Conservation (phyloP, 1,284 basidiomycete genomes). For the Boletus subluridellus region DNA sequence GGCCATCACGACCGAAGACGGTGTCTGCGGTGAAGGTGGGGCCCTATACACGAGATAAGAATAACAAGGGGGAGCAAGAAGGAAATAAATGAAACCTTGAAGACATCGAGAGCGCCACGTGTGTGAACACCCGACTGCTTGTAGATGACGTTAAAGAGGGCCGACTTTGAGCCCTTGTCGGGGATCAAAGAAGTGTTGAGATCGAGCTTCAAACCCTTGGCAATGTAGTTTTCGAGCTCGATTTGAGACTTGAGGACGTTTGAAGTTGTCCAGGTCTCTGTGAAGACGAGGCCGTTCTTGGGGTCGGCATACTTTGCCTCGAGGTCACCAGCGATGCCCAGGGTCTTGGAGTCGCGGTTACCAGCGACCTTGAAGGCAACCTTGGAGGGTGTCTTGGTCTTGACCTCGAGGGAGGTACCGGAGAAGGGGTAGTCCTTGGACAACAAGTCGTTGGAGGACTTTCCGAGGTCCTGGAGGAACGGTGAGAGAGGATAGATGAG, state of each 20-base stretch:
- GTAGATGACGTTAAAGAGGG: slow-evolving; percentile 82
- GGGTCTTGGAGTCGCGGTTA: slow-evolving; percentile 68
- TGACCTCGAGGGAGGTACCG: slow-evolving; percentile 81
- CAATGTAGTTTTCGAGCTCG: slow-evolving; percentile 97
- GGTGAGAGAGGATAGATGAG: background rate
- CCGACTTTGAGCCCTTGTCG: slow-evolving; percentile 80
- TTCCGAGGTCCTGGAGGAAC: slow-evolving; percentile 78
- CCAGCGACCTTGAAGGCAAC: slow-evolving; percentile 89
- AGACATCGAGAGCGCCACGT: slow-evolving; percentile 87
- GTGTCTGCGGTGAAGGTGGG: slow-evolving; percentile 96
- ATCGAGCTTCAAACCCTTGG: slow-evolving; percentile 97
- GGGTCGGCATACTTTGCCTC: slow-evolving; percentile 90
- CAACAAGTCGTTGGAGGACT: slow-evolving; percentile 94
- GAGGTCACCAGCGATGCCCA: slow-evolving; percentile 77
- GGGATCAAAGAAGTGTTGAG: slow-evolving; percentile 83
- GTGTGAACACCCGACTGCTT: slow-evolving; percentile 97
- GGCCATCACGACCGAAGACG: slow-evolving; percentile 94
- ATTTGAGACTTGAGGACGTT: slow-evolving; percentile 90
- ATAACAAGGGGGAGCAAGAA: background rate
- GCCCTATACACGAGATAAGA: slow-evolving; percentile 52
- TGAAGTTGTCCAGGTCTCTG: slow-evolving; percentile 92
- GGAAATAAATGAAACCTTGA: slow-evolving; percentile 67
- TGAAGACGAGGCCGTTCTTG: slow-evolving; percentile 87
- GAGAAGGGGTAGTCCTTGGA: slow-evolving; percentile 91
- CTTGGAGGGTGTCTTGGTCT: slow-evolving; percentile 90